Base-by-base conservation (phyloP, 768 basidiomycete genomes). In the Suillus subluteus region DNA sequence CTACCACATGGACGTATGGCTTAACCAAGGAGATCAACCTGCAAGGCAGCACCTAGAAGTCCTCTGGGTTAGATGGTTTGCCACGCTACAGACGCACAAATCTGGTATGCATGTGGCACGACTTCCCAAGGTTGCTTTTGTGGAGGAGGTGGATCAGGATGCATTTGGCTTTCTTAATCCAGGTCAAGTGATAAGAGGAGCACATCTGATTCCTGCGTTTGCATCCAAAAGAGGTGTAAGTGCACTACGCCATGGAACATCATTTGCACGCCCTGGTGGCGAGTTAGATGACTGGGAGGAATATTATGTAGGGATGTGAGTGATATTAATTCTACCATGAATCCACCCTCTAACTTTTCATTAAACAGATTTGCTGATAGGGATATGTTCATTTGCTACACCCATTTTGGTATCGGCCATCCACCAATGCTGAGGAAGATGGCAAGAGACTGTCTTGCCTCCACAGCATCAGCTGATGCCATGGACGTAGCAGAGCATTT, bases 1-100 rank as follows among this genome's bases (percentile, higher is more conserved):
- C 1, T 74, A 65, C 63, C 72, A 74, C 35, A 70, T 64, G 21
- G 62, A 71, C 1, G 65, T 66, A 38, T 67, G 5, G 58, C 62
- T 50, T 6, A 18, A 62, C 56, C 35, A 43, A 37, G 8, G 44
- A 16, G 26, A 2, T n/a, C 15, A 0, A 16, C n/a, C 15, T 21
- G 50, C 13, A 23, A 64, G 1, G n/a, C 21, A 21, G 7, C 65
- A 23, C 35, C 35, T 68, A 23, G 67, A 66, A 11, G 43, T 68
- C 30, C 35, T 68, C 9, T 63, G 65, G 65, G 67, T 68, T 5
- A 48, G 40, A 13, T 68, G 67, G 67, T 63, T 58, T 1, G 64
- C 41, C 7, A 2, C 1, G 3, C 30, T 58, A 6, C 12, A 11
- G 13, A 32, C 21, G 0, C 26, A 32, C 13, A 41, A 35, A 15